A percentile compares a stretch with the other conserved stretches of the same genome.
Evolutionary conservation across 164 flowering plant species (phyloP).

Genomic region (Umbilicus rupestris): DNA sequence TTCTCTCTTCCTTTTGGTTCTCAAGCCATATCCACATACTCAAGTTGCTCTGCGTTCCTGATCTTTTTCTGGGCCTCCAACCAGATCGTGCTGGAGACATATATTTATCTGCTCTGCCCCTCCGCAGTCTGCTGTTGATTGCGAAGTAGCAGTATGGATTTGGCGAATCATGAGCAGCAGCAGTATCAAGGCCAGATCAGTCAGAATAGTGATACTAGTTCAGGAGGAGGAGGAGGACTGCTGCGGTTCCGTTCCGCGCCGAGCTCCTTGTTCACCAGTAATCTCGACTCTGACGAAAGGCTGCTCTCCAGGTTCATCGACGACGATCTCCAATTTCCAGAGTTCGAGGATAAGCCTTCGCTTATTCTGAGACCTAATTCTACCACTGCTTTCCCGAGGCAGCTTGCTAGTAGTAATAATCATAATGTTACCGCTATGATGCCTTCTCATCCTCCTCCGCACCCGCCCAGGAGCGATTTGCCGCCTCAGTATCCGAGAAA

Average conservation of each 20-base stretch:
- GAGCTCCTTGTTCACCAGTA: conserved; percentile 24
- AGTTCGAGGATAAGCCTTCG: conserved; percentile 17
- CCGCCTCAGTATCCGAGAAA: conserved; percentile 50
- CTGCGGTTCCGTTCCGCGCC: conserved; percentile 50
- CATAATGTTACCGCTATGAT: background rate
- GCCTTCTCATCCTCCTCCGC: conserved; percentile 5
- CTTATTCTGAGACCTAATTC: background rate
- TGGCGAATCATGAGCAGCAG: background rate
- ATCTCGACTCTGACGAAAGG: conserved; percentile 17
- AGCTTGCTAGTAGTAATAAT: background rate
- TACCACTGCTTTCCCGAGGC: conserved; percentile 9
- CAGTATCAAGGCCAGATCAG: background rate
- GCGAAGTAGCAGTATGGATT: conserved; percentile 1
- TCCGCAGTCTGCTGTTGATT: too few species aligned
- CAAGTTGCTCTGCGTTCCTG: too few species aligned
- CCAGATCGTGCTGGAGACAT: too few species aligned
- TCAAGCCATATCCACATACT: too few species aligned
- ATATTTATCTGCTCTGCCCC: too few species aligned
- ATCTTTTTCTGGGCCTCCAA: too few species aligned
- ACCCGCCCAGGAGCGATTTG: conserved; percentile 19
- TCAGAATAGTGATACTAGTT: background rate
- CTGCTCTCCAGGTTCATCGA: conserved; percentile 19
- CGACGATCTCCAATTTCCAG: conserved; percentile 14
- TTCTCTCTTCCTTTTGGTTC: too few species aligned
- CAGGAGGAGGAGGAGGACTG: conserved; percentile 17